Base-by-base conservation (phyloP, 2,329 filamentous ascomycete genomes). In the Chaetomiaceae sp. region DNA sequence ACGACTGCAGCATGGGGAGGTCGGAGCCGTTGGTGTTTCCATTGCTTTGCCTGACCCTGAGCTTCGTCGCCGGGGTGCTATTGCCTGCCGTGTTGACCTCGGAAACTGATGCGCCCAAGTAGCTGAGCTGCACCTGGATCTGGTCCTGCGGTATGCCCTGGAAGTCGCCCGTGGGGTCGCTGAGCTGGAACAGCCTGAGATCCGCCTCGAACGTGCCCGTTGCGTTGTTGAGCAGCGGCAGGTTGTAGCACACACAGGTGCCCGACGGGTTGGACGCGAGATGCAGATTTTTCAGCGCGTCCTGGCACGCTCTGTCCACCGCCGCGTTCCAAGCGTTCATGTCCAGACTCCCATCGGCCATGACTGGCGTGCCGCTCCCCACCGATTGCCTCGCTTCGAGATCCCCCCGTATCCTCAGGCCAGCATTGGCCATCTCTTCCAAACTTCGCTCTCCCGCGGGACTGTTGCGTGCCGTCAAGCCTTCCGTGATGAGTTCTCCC, bases 221-320 rank as follows among this genome's bases (percentile, higher is more conserved):
- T 4, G 65, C 65, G 56, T 77, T 79, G 66, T 91, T 76, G 47
- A 88, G 74, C 32, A 78, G 79, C 0, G 83, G 81, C 19, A 94
- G 66, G 62, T 93, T 94, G 69, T 91, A 93, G 74, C 88, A 94
- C 38, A 87, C 78, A 48, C 83, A 84, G 38, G 88, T 78, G 41
- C 88, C 88, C 9, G 85, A 84, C 5, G 85, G 84, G 55, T 90
- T 91, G 19, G 77, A 75, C 34, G 81, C 77, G 49, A 73, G 68
- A 12, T 70, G 68, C 39, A 88, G 70, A 20, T 66, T 62, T 2
- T 65, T 62, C 15, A 93, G 70, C 8, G 76, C 73, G 18, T 67
- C 58, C 36, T 67, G 68, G 64, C 87, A 93, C 18, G 82, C 82
- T 10, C 67, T 58, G 26, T 71, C 84, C 35, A 70, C 62, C 3